Conservation (phyloP, 129 eudicot species). For the Lactuca sativa region DNA sequence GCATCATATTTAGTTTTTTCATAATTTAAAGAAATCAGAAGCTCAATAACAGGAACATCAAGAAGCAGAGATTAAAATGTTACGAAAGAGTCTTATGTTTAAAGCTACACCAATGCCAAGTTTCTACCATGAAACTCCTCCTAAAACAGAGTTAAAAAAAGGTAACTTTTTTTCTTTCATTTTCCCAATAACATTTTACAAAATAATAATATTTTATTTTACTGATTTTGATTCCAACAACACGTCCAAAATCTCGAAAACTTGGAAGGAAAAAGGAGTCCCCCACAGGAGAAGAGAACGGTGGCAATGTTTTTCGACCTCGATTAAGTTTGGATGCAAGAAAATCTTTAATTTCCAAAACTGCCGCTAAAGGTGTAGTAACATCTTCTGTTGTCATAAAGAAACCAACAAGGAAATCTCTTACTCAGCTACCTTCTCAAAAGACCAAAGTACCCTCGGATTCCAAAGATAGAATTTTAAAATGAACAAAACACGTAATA, state of each 20-base stretch:
- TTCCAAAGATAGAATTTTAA: conserved; percentile 32
- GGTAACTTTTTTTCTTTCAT: conserved; percentile 37
- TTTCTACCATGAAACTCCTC: conserved; percentile 93
- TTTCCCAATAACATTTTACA: too few relatives aligned
- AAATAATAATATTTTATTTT: not conserved
- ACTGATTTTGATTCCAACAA: conserved; percentile 79
- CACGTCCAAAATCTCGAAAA: conserved; percentile 87
- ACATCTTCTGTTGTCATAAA: conserved; percentile 37
- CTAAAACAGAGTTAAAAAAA: conserved; percentile 82
- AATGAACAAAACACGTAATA: not conserved
- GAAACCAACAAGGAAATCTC: conserved; percentile 82
- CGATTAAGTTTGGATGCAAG: conserved; percentile 82
- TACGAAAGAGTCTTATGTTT: conserved; percentile 79
- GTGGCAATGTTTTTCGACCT: conserved; percentile 40
- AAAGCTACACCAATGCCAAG: conserved; percentile 99
- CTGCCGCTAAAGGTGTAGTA: conserved; percentile 39
- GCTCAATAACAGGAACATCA: conserved; percentile 83
- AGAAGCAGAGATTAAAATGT: conserved; percentile 89
- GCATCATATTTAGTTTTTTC: too few relatives aligned
- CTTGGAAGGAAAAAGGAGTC: conserved; percentile 79
- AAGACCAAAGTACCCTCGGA: conserved; percentile 46
- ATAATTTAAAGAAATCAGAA: too few relatives aligned
- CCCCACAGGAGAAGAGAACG: conserved; percentile 44
- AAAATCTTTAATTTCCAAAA: conserved; percentile 34
- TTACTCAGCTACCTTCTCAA: conserved; percentile 85